Conservation (phyloP, 129 eudicot genomes). For the Centrapalus pauciflorus region DNA sequence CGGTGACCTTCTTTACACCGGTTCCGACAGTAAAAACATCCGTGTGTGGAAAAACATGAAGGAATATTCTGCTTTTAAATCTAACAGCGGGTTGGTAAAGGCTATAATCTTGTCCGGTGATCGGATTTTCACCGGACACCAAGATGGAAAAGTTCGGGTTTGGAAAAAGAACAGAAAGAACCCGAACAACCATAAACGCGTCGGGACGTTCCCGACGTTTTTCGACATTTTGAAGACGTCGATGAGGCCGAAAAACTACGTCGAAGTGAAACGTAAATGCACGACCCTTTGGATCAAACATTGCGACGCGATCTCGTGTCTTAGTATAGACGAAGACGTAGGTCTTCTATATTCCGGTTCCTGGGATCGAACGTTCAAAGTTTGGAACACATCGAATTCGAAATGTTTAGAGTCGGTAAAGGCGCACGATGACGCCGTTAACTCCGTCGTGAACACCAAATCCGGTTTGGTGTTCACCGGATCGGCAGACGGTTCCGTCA, state of each 20-base stretch:
- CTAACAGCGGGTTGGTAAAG: constrained; percentile 83
- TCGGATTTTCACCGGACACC: constrained; percentile 87
- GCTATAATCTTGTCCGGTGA: constrained; percentile 70
- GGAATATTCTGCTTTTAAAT: constrained; percentile 76
- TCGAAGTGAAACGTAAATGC: constrained; percentile 63
- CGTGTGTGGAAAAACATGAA: constrained; percentile 77
- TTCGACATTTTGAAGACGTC: constrained; percentile 78
- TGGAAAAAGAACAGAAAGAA: constrained; percentile 57
- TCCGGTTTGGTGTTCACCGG: constrained; percentile 62
- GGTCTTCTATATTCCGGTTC: constrained; percentile 74
- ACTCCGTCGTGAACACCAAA: constrained; percentile 39
- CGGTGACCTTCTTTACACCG: constrained; percentile 68
- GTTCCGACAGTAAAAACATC: constrained; percentile 88
- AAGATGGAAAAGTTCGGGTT: constrained; percentile 84
- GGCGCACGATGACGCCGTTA: constrained; percentile 76
- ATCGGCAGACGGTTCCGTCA: constrained; percentile 54
- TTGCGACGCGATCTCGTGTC: constrained; percentile 70
- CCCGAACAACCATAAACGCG: constrained; percentile 51
- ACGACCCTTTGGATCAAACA: constrained; percentile 80
- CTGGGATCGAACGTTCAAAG: constrained; percentile 69
- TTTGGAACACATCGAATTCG: constrained; percentile 67
- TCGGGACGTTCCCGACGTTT: constrained; percentile 67
- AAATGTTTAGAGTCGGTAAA: constrained; percentile 58
- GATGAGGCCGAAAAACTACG: constrained; percentile 63
- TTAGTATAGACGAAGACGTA: constrained; percentile 52